Percentiles rank a stretch among this genome's conserved stretches.
Evolutionary conservation across 2,329 filamentous ascomycete genomes (phyloP).

Genomic region (Curvularia hawaiiensis): DNA sequence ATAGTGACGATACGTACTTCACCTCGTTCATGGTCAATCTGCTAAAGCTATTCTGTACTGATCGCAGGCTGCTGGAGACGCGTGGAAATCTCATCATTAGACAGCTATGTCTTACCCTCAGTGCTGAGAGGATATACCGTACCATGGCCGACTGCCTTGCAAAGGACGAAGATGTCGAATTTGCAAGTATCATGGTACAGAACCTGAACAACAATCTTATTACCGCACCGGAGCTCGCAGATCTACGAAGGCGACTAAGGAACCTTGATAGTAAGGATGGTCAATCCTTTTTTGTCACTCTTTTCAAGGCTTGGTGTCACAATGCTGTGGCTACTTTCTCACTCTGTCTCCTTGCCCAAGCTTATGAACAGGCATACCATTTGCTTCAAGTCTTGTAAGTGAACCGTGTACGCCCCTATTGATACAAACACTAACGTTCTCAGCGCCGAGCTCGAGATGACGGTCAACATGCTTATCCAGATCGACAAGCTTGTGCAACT

Average conservation of each 20-base stretch:
- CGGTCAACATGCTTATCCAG: constrained; percentile 96
- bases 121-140: constrained; percentile 92
- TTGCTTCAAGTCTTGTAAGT: constrained; percentile 90
- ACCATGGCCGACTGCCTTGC: constrained; percentile 96
- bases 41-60: constrained; percentile 92
- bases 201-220: constrained; percentile 99
- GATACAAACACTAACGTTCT: constrained; percentile 28
- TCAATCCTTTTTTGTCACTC: constrained; percentile 89
- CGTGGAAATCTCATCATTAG: constrained; percentile 95
- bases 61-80: constrained; percentile 87
- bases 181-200: constrained; percentile 99
- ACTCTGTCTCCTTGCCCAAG: constrained; percentile 90
- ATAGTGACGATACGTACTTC: constrained; percentile 97
- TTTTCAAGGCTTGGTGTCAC: constrained; percentile 98
- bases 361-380: constrained; percentile 97
- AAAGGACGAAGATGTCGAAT: constrained; percentile 97
- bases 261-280: constrained; percentile 95
- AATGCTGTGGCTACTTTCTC: constrained; percentile 98
- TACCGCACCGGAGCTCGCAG: constrained; percentile 90
- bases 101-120: constrained; percentile 90
- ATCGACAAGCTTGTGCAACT: constrained; percentile 98
- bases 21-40: constrained; percentile 98
- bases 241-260: constrained; percentile 84
- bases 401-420: neutral
- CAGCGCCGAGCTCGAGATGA: constrained; percentile 97